phyloP scores from a whole-genome alignment of 2,329 filamentous ascomycete genomes.

The Ophiostoma perfectum region DNA sequence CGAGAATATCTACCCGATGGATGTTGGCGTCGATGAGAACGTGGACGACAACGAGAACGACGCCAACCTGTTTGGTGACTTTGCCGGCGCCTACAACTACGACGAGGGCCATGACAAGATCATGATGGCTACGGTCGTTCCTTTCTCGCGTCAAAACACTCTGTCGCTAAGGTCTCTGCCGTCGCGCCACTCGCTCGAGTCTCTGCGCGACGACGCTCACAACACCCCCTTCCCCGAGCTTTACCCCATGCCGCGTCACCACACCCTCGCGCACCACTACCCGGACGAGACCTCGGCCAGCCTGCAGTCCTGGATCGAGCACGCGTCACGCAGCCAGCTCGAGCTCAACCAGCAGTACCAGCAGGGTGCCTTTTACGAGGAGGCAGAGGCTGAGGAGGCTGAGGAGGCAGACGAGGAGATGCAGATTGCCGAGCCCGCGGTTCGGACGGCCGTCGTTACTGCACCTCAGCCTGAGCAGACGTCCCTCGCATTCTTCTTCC shows the following conservation, averaged over 20 bases:
- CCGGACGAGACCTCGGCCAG: constrained; percentile 18
- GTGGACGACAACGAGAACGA: constrained; percentile 15
- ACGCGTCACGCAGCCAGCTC: constrained; percentile 18
- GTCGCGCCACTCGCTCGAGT: constrained; percentile 14
- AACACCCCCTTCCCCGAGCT: not conserved
- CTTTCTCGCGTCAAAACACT: constrained; percentile 18
- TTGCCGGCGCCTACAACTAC: constrained; percentile 18
- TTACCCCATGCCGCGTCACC: not conserved
- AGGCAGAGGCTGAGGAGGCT: constrained; percentile 7
- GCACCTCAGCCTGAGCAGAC: not conserved
- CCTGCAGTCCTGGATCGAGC: constrained; percentile 23
- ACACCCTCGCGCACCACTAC: not conserved
- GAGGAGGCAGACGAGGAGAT: not conserved
- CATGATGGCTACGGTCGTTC: constrained; percentile 20
- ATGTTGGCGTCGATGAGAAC: not conserved
- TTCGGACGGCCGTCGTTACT: not conserved
- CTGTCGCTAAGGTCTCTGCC: constrained; percentile 14
- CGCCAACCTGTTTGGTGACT: constrained; percentile 15
- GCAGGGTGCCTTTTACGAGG: constrained; percentile 4
- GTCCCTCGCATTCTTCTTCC: constrained; percentile 11
- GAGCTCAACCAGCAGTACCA: constrained; percentile 7
- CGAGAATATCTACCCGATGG: not conserved
- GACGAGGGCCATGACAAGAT: constrained; percentile 20
- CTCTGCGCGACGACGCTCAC: not conserved
- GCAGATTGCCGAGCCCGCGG: not conserved